Evolutionary conservation across 2,329 filamentous ascomycete genomes (phyloP).

Genomic region (Sporothrix brasiliensis): DNA sequence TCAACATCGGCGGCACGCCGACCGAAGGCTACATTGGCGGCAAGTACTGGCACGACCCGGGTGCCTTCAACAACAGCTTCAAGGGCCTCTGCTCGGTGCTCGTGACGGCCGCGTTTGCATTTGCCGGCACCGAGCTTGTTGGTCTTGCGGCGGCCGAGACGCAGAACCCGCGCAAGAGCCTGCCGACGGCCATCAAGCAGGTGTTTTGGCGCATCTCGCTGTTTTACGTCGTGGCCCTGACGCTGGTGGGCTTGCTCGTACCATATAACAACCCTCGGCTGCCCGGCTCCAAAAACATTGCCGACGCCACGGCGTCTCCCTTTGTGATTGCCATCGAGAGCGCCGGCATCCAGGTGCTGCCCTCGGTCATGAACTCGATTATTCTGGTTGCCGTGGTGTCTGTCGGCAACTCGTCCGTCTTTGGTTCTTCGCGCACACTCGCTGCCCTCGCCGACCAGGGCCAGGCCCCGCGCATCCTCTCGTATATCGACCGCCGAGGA

Average conservation of each 20-base stretch:
- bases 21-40: slow-evolving; percentile 78
- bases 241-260: slow-evolving; percentile 79
- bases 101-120: slow-evolving; percentile 75
- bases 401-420: slow-evolving; percentile 89
- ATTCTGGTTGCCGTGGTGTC: slow-evolving; percentile 89
- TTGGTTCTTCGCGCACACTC: slow-evolving; percentile 86
- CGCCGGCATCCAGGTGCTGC: slow-evolving; percentile 77
- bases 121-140: slow-evolving; percentile 74
- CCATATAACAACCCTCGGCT: slow-evolving; percentile 70
- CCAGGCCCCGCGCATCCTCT: slow-evolving; percentile 75
- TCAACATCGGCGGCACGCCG: slow-evolving; percentile 79
- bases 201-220: slow-evolving; percentile 93
- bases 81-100: slow-evolving; percentile 80
- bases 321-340: slow-evolving; percentile 92
- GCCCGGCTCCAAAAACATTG: slow-evolving; percentile 58
- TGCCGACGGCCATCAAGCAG: slow-evolving; percentile 87
- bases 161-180: slow-evolving; percentile 75
- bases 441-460: slow-evolving; percentile 86
- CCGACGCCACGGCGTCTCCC: slow-evolving; percentile 75
- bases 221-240: slow-evolving; percentile 85
- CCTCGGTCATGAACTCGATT: slow-evolving; percentile 91
- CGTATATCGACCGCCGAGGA: slow-evolving; percentile 80
- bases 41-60: slow-evolving; percentile 74
- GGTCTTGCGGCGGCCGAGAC: slow-evolving; percentile 78
- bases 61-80: slow-evolving; percentile 83